Evolutionary conservation across 805 yeast species (phyloP).

Genomic region (Candida tallmaniae): DNA sequence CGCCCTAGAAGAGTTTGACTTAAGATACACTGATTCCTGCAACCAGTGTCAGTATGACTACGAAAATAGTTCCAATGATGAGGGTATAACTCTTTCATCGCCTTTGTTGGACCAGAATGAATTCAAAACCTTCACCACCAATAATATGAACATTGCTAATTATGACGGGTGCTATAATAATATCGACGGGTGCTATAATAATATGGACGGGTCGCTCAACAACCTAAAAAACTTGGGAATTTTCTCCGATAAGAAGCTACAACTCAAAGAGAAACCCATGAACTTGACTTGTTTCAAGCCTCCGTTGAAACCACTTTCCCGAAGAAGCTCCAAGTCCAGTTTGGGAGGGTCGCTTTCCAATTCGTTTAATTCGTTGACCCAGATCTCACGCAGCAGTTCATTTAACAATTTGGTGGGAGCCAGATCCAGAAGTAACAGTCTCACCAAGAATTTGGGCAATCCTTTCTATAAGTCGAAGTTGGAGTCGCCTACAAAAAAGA

Average conservation of each 20-base stretch:
- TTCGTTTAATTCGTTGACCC: not conserved
- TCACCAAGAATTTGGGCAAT: constrained; percentile 11
- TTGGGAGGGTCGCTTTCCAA: not conserved
- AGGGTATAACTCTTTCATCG: constrained; percentile 17
- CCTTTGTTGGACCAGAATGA: constrained; percentile 17
- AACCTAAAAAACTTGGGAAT: constrained; percentile 5
- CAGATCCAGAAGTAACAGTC: not conserved
- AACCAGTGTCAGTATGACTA: constrained; percentile 12
- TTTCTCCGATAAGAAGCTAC: constrained; percentile 8
- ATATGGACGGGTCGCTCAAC: not conserved
- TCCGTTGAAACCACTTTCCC: constrained; percentile 22
- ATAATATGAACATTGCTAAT: not conserved
- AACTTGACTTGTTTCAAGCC: constrained; percentile 13
- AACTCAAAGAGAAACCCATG: constrained; percentile 4
- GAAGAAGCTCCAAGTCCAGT: constrained; percentile 1
- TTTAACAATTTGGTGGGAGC: too few species aligned
- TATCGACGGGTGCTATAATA: not conserved
- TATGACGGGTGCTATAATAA: too few species aligned
- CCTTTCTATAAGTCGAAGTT: constrained; percentile 15
- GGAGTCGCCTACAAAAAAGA: constrained; percentile 11
- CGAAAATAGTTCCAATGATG: constrained; percentile 4
- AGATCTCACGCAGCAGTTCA: not conserved
- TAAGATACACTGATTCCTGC: constrained; percentile 18
- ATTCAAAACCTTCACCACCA: not conserved
- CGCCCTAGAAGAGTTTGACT: constrained; percentile 22